phyloP scores from a whole-genome alignment of 2,329 filamentous ascomycete genomes.

The Fusarium anguioides region DNA sequence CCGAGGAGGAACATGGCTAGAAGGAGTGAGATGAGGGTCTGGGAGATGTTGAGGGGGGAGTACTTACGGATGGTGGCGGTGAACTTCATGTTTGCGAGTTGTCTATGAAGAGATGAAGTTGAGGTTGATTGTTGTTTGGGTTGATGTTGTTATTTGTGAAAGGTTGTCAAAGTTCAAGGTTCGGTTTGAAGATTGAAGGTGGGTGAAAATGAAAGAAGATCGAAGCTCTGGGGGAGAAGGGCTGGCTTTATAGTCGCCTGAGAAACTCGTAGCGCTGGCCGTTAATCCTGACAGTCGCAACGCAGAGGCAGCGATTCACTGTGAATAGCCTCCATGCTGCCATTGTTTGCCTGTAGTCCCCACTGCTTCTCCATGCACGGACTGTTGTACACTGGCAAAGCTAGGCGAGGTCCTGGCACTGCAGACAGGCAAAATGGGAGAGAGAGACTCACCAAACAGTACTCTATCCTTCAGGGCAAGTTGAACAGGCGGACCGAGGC shows the following conservation, averaged over 20 bases:
- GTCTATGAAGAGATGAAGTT: neutral
- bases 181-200: neutral
- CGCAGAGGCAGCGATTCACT: neutral
- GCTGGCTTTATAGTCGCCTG: neutral
- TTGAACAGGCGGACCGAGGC: neutral
- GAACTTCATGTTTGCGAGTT: neutral
- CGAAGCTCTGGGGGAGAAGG: fast-evolving
- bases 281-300: fast-evolving
- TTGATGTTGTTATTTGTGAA: neutral
- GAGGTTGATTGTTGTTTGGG: neutral
- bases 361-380: neutral
- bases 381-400: neutral
- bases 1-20: conserved; percentile 6
- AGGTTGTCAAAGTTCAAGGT: neutral
- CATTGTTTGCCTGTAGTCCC: fast-evolving
- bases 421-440: fast-evolving
- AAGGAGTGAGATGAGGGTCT: neutral
- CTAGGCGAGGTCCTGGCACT: neutral
- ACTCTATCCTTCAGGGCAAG: too few species aligned
- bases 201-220: neutral
- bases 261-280: fast-evolving
- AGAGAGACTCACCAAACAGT: neutral
- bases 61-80: neutral
- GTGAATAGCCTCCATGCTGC: neutral
- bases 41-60: neutral